These are phyloP conservation scores for Pseudogymnoascus pannorum DNA, from an alignment of 2,329 filamentous ascomycete genomes.

Conservation along the genomic window DNA sequence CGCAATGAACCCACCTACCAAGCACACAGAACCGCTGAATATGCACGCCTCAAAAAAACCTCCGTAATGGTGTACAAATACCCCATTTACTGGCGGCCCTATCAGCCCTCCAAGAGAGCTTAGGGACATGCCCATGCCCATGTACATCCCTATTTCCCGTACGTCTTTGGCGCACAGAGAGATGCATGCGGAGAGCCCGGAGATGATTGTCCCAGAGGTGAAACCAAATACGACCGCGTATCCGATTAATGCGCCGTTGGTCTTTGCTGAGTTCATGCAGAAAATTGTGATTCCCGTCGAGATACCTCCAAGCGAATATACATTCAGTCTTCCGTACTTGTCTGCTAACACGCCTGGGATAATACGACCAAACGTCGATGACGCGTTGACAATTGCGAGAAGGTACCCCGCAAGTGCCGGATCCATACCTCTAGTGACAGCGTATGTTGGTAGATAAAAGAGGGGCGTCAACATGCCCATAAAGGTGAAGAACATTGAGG, in stretches of 20 bases:
- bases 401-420: constrained; percentile 41
- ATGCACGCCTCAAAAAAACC: constrained; percentile 32
- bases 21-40: constrained; percentile 29
- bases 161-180: constrained; percentile 38
- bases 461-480: constrained; percentile 45
- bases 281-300: constrained; percentile 12
- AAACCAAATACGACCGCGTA: constrained; percentile 76
- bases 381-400: constrained; percentile 43
- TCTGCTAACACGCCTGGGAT: constrained; percentile 45
- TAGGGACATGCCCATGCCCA: constrained; percentile 43
- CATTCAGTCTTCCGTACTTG: constrained; percentile 43
- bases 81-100: constrained; percentile 41
- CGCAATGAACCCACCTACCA: constrained; percentile 31
- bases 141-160: constrained; percentile 47
- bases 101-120: constrained; percentile 39
- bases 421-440: constrained; percentile 39
- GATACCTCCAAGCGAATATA: constrained; percentile 28
- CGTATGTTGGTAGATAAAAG: constrained; percentile 37
- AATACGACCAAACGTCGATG: constrained; percentile 44
- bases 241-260: constrained; percentile 56
- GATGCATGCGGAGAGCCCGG: constrained; percentile 39
- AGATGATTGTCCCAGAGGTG: constrained; percentile 71
- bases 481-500: constrained; percentile 36
- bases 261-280: constrained; percentile 40
- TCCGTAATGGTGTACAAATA: constrained; percentile 35